These are phyloP conservation scores for Sherardia arvensis DNA, from an alignment of 257 asterid species.

Conservation along the genomic window DNA sequence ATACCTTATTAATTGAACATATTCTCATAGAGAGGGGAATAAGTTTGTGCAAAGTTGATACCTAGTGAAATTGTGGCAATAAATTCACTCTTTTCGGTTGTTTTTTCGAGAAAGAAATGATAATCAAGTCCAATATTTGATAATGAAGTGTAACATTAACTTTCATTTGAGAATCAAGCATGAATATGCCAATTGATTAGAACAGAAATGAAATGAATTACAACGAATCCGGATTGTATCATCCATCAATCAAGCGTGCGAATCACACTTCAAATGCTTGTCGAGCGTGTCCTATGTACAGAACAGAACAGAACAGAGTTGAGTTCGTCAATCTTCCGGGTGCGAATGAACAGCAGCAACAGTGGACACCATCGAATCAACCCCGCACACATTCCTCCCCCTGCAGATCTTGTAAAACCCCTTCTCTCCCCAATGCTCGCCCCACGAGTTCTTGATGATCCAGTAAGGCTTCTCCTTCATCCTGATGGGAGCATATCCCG, in stretches of 20 bases:
- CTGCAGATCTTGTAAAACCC: constrained; percentile 72
- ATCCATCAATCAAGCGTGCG: background rate
- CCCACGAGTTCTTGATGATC: constrained; percentile 94
- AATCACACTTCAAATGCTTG: background rate
- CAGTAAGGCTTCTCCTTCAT: constrained; percentile 74
- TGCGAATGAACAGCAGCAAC: constrained; percentile 55
- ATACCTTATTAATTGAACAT: background rate
- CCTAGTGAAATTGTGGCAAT: too few species aligned
- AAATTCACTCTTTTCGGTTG: background rate
- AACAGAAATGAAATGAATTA: background rate
- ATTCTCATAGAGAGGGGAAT: background rate
- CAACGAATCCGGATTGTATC: background rate
- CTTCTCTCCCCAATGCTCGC: constrained; percentile 66
- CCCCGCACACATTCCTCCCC: constrained; percentile 68
- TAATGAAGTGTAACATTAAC: too few species aligned
- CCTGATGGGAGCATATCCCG: constrained; percentile 54
- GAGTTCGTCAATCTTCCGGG: background rate
- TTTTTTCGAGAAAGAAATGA: background rate
- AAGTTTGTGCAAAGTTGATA: background rate
- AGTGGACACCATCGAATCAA: constrained; percentile 84
- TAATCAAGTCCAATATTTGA: background rate
- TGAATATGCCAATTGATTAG: background rate
- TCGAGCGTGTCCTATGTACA: constrained; percentile 9
- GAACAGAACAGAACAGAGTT: background rate
- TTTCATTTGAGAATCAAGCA: constrained; percentile 3